Percentiles rank a stretch among this genome's conserved stretches.
Conservation (phyloP, 768 basidiomycete species). For the Psilocybe sp. region DNA sequence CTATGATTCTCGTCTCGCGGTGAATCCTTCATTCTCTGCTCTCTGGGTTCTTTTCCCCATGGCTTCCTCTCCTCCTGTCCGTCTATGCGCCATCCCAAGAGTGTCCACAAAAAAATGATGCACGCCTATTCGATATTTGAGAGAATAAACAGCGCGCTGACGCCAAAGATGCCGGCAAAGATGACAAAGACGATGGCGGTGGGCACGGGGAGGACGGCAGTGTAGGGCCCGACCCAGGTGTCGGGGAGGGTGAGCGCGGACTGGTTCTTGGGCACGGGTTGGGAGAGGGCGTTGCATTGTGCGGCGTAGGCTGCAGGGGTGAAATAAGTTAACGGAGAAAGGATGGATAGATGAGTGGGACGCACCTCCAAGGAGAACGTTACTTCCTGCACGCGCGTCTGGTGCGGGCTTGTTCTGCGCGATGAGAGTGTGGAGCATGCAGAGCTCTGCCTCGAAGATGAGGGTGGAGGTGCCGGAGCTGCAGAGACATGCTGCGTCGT, state of each 20-base stretch:
- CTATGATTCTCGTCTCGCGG: too few relatives aligned
- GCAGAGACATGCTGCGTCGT: constrained; percentile 57
- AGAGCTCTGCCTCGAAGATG: constrained; percentile 60
- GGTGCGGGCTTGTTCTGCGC: constrained; percentile 41
- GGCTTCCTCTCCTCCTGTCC: too few relatives aligned
- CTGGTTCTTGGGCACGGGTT: constrained; percentile 34
- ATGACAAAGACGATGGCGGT: constrained; percentile 44
- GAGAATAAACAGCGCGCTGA: constrained; percentile 47
- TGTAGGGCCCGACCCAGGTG: constrained; percentile 62
- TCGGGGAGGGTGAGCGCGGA: constrained; percentile 43
- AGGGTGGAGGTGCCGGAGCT: constrained; percentile 32
- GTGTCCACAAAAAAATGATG: too few relatives aligned
- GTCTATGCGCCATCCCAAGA: too few relatives aligned
- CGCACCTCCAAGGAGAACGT: constrained; percentile 54
- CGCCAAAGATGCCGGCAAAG: constrained; percentile 44
- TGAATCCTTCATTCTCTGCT: too few relatives aligned
- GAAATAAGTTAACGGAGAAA: constrained; percentile 7
- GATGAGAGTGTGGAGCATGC: constrained; percentile 60
- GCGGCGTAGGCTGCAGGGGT: constrained; percentile 47
- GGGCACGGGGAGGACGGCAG: constrained; percentile 39
- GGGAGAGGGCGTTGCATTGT: constrained; percentile 39
- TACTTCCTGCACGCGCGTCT: constrained; percentile 59
- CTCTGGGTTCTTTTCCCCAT: too few relatives aligned
- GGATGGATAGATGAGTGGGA: neutral
- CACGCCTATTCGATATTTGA: constrained; percentile 48